phyloP scores from a whole-genome alignment of 164 flowering plant genomes.

The Vitis labrusca region DNA sequence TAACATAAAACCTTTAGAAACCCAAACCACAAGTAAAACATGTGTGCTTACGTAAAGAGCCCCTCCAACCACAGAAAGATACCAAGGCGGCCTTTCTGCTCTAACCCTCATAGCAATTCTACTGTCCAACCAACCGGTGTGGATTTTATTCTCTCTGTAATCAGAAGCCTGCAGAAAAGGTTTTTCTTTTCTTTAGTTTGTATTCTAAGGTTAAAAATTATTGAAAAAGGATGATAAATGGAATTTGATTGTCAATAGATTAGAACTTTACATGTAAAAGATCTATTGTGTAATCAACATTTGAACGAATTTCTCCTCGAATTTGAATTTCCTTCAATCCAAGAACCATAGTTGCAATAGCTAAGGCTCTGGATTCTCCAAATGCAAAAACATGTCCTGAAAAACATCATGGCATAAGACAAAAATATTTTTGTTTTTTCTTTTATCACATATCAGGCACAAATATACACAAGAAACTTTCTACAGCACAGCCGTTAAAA shows the following conservation, averaged over 20 bases:
- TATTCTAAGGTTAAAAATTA: background rate
- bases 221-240: background rate
- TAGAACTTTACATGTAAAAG: slow-evolving; percentile 80
- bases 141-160: slow-evolving; percentile 90
- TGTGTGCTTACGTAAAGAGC: slow-evolving; percentile 78
- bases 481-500: too few relatives aligned
- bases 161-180: slow-evolving; percentile 70
- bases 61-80: slow-evolving; percentile 98
- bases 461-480: too few relatives aligned
- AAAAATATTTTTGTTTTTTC: too few relatives aligned
- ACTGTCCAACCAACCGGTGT: slow-evolving; percentile 99
- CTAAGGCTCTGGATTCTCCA: slow-evolving; percentile 95
- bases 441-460: too few relatives aligned
- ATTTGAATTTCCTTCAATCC: slow-evolving; percentile 98
- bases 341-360: slow-evolving; percentile 99
- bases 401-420: background rate
- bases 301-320: slow-evolving; percentile 97
- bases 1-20: background rate
- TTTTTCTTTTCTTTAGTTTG: slow-evolving; percentile 1
- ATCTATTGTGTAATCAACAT: slow-evolving; percentile 96
- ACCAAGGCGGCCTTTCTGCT: slow-evolving; percentile 99
- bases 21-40: background rate
- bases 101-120: slow-evolving; percentile 99
- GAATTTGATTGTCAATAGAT: slow-evolving; percentile 1
- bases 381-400: slow-evolving; percentile 99